phyloP scores from a whole-genome alignment of 228 moss, liverwort and hornwort species.

The Sphagnum magellanicum region DNA sequence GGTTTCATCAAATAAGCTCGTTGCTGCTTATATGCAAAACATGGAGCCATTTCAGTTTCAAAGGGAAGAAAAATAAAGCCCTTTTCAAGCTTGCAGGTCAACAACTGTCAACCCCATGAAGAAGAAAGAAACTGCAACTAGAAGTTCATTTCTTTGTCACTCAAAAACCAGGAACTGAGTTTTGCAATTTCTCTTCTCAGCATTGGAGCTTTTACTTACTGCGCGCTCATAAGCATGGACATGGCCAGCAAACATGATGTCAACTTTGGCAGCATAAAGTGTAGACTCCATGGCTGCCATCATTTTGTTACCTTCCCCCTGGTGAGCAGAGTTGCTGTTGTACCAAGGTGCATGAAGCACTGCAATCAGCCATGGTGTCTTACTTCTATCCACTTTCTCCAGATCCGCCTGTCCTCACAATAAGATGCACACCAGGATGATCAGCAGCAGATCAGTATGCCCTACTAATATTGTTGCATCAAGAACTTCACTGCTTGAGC shows the following conservation, averaged over 20 bases:
- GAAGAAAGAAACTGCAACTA: too few relatives aligned
- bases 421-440: too few relatives aligned
- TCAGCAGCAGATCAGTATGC: too few relatives aligned
- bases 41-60: too few relatives aligned
- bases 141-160: too few relatives aligned
- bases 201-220: conserved; percentile 17
- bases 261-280: conserved; percentile 62
- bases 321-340: conserved; percentile 82
- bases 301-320: conserved; percentile 80
- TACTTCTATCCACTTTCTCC: conserved; percentile 61
- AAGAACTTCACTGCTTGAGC: too few relatives aligned
- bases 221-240: conserved; percentile 78
- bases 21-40: conserved; percentile 16
- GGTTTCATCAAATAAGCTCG: conserved; percentile 48
- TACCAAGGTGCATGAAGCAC: conserved; percentile 92
- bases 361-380: conserved; percentile 78
- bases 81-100: too few relatives aligned
- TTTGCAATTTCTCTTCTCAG: too few relatives aligned
- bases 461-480: too few relatives aligned
- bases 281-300: conserved; percentile 69
- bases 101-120: too few relatives aligned
- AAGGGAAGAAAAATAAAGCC: too few relatives aligned
- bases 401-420: conserved; percentile 49
- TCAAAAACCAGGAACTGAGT: too few relatives aligned
- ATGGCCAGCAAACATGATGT: conserved; percentile 70